Evolutionary conservation across 345 rosid genomes (phyloP).

Genomic region (Viola odorata): DNA sequence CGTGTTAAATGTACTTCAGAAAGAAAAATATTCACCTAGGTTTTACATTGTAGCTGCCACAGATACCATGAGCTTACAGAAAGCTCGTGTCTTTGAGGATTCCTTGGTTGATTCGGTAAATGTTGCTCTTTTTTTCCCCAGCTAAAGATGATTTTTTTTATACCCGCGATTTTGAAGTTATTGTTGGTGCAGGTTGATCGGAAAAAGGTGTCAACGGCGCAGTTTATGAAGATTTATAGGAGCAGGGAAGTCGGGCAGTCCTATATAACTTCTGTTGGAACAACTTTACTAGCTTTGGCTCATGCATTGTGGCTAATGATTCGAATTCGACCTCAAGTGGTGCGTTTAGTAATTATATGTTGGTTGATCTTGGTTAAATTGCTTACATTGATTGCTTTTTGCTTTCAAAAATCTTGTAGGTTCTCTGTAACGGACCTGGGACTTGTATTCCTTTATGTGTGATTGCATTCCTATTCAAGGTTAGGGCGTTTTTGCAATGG

Average conservation of each 20-base stretch:
- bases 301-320: constrained; percentile 76
- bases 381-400: neutral
- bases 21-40: constrained; percentile 59
- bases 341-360: constrained; percentile 22
- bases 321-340: constrained; percentile 82
- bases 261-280: constrained; percentile 74
- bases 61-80: constrained; percentile 90
- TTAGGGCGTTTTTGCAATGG: constrained; percentile 15
- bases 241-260: constrained; percentile 98
- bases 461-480: constrained; percentile 83
- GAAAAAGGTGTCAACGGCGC: constrained; percentile 27
- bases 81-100: constrained; percentile 67
- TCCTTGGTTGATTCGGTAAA: constrained; percentile 42
- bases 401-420: constrained; percentile 27
- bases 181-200: too few relatives aligned
- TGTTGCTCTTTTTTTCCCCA: neutral
- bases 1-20: constrained; percentile 55
- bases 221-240: constrained; percentile 71
- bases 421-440: constrained; percentile 96
- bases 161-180: neutral
- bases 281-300: constrained; percentile 60
- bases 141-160: neutral
- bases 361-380: neutral
- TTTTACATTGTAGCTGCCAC: constrained; percentile 86
- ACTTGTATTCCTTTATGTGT: constrained; percentile 82